Evolutionary conservation across 1,284 basidiomycete genomes (phyloP).

Genomic region (Fomes fomentarius): DNA sequence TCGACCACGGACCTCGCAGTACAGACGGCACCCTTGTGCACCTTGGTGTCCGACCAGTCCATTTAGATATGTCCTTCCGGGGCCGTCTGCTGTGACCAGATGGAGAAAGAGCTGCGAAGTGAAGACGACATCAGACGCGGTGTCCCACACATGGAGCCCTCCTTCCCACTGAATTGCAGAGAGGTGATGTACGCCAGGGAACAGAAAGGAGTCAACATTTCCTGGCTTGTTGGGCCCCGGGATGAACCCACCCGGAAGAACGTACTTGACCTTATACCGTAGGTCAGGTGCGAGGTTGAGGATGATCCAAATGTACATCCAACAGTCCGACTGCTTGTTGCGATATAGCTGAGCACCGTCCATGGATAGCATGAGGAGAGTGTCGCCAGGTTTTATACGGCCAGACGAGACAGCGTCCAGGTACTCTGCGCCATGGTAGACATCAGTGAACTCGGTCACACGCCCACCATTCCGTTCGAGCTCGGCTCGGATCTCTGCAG

Average conservation of each 20-base stretch:
- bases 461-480: neutral
- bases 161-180: constrained; percentile 23
- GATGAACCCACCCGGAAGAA: constrained; percentile 29
- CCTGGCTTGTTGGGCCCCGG: constrained; percentile 30
- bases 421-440: constrained; percentile 16
- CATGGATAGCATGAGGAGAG: constrained; percentile 28
- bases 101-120: constrained; percentile 17
- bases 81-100: constrained; percentile 26
- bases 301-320: constrained; percentile 35
- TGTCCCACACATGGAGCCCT: constrained; percentile 26
- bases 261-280: constrained; percentile 29
- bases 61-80: constrained; percentile 30
- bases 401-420: constrained; percentile 17
- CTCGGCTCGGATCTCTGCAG: neutral
- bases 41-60: constrained; percentile 40
- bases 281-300: constrained; percentile 20
- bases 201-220: constrained; percentile 29
- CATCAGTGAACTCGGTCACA: neutral
- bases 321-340: constrained; percentile 30
- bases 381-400: constrained; percentile 20
- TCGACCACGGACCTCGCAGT: constrained; percentile 35
- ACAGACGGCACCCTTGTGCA: constrained; percentile 33
- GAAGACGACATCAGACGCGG: neutral
- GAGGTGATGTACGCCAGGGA: constrained; percentile 26
- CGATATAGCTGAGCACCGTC: constrained; percentile 37